These are phyloP conservation scores for Saccharum officinarum DNA, from an alignment of 176 grass and related monocot genomes.

Conservation along the genomic window DNA sequence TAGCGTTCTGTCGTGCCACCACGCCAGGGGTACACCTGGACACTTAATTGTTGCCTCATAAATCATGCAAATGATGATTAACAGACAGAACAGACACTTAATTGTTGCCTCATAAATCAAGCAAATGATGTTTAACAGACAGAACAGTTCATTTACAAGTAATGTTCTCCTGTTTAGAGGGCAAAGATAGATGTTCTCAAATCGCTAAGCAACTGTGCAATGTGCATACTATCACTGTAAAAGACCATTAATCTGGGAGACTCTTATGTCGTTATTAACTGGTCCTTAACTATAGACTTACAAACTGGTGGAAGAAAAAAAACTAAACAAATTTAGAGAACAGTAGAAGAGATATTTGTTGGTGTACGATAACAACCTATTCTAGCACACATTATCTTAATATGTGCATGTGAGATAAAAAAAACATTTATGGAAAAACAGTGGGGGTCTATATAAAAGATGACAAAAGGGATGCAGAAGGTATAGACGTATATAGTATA, in stretches of 20 bases:
- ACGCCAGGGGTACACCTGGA: not conserved
- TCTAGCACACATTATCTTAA: not conserved
- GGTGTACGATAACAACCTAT: not conserved
- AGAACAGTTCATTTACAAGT: not conserved
- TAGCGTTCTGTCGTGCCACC: not conserved
- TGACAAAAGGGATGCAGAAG: not conserved
- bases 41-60: not conserved
- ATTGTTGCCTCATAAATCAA: not conserved
- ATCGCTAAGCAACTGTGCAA: not conserved
- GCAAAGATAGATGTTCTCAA: not conserved
- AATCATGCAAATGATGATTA: not conserved
- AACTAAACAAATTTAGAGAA: not conserved
- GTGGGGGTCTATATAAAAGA: not conserved
- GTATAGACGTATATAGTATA: not conserved
- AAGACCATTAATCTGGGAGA: not conserved
- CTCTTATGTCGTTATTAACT: not conserved
- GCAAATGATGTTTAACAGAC: not conserved
- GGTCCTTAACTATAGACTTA: not conserved
- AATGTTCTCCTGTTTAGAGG: not conserved
- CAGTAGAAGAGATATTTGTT: not conserved
- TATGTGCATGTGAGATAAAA: not conserved
- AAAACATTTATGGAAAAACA: slow-evolving; percentile 1
- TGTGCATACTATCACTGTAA: not conserved
- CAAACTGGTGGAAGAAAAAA: not conserved
- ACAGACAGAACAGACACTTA: not conserved